A percentile compares a stretch with the other conserved stretches of the same genome.
phyloP scores from a whole-genome alignment of 169 alveolate genomes.

The Eimeria sp. region DNA sequence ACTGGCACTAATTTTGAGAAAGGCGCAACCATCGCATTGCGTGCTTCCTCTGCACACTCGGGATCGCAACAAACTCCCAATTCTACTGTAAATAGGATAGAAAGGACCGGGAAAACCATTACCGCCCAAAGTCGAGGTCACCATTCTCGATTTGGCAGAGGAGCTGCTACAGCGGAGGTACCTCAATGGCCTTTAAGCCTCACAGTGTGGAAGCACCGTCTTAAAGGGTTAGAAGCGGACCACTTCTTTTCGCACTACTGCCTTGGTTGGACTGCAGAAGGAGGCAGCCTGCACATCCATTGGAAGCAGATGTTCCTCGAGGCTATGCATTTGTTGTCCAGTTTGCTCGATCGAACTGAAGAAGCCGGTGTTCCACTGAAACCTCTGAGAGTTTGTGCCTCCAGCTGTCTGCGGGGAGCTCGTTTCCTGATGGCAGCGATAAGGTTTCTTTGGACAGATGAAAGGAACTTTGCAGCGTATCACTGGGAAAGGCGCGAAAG shows the following conservation, averaged over 20 bases:
- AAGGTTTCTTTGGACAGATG: conserved; percentile 54
- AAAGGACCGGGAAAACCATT: conserved; percentile 1
- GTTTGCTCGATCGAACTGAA: conserved; percentile 64
- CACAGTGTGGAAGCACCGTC: conserved; percentile 70
- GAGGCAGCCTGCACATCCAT: conserved; percentile 56
- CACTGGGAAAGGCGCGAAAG: conserved; percentile 61
- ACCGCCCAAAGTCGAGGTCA: neutral
- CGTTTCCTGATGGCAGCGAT: conserved; percentile 63
- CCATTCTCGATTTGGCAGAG: conserved; percentile 49
- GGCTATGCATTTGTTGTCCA: conserved; percentile 42
- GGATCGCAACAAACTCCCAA: neutral
- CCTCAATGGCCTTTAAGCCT: conserved; percentile 39
- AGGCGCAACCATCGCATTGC: neutral
- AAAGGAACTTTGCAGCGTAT: conserved; percentile 18
- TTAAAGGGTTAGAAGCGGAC: conserved; percentile 50
- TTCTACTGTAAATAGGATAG: neutral
- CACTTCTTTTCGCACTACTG: conserved; percentile 47
- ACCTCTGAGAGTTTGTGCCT: conserved; percentile 50
- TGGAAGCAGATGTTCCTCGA: conserved; percentile 52
- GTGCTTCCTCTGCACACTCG: neutral
- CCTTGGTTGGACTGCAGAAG: conserved; percentile 77
- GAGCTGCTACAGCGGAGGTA: conserved; percentile 64
- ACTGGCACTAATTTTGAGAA: conserved; percentile 12
- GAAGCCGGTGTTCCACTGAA: conserved; percentile 49
- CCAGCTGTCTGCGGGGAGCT: conserved; percentile 50